Percentiles rank a stretch among this genome's conserved stretches.
Evolutionary conservation across 768 basidiomycete genomes (phyloP).

Genomic region (Daedalea quercina): DNA sequence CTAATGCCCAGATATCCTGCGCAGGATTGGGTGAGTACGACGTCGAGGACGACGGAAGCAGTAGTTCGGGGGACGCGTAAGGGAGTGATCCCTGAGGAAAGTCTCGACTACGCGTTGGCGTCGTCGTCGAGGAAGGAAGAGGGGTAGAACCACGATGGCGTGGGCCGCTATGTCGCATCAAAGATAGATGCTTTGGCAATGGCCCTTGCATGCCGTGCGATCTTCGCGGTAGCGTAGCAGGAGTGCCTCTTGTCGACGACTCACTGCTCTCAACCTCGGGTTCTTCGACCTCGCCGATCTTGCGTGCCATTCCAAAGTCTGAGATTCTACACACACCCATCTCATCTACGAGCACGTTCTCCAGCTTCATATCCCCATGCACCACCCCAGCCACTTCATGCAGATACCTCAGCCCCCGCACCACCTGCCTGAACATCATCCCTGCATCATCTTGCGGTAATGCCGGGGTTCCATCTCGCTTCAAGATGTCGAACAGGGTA

Average conservation of each 20-base stretch:
- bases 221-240: slow-evolving; percentile 11
- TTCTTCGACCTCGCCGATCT: slow-evolving; percentile 44
- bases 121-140: slow-evolving; percentile 23
- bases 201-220: slow-evolving; percentile 17
- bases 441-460: slow-evolving; percentile 74
- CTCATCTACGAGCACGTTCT: slow-evolving; percentile 92
- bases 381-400: slow-evolving; percentile 73
- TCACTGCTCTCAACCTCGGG: slow-evolving; percentile 16
- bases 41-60: slow-evolving; percentile 41
- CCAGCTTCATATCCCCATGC: slow-evolving; percentile 94
- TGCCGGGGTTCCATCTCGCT: slow-evolving; percentile 59
- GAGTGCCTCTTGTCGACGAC: slow-evolving; percentile 12
- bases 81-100: slow-evolving; percentile 84
- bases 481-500: slow-evolving; percentile 77
- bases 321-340: slow-evolving; percentile 79
- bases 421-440: slow-evolving; percentile 83
- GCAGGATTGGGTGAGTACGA: slow-evolving; percentile 49
- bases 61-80: slow-evolving; percentile 85
- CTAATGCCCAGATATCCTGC: slow-evolving; percentile 95
- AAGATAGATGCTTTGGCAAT: slow-evolving; percentile 26
- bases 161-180: slow-evolving; percentile 34
- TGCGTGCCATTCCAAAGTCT: slow-evolving; percentile 79
- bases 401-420: slow-evolving; percentile 74
- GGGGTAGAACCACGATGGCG: slow-evolving; percentile 46
- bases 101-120: slow-evolving; percentile 26